Base-by-base conservation (phyloP, 179 eudicot species). In the Gypsophila paniculata region DNA sequence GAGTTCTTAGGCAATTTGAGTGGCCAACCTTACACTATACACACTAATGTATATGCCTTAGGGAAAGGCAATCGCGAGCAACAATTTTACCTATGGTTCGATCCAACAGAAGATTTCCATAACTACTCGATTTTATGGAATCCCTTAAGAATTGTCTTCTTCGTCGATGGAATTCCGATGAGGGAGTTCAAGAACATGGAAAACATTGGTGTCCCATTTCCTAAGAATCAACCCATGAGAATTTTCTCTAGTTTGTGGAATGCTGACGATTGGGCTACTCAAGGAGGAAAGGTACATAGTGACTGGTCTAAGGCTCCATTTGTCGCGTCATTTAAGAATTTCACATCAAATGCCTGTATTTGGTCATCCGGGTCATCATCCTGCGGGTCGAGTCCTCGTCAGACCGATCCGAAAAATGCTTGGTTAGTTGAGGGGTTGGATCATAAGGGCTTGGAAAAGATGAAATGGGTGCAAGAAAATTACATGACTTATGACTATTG, bases 41-140 rank as follows among this genome's bases (percentile, higher is more conserved):
- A 79, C 52, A 79, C 82, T 3, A 79, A 79, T 54, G 68, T 79
- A 1, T 79, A 71, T 12, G 54, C 74, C 61, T 65, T 74, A 72
- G 84, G 84, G 0, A 81, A 81, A 57, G 84, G 84, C 19, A 69
- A 72, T 9, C 78, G 84, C 22, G 84, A 81, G 32, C 76, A 77
- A 71, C 84, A 77, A 8, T 81, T 81, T 44, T 77, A 70, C 67
- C 62, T 77, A 9, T 81, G 84, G 84, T 81, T 81, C n/a, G 81
- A 81, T 49, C 84, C 84, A 0, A 81, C 81, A 0, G 34, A 22
- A 5, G 81, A 81, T 38, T 81, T 81, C 6, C 84, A 81, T 49
- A 75, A 48, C 2, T 81, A 81, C 67, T 74, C 84, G 1, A 75
- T 81, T 25, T 26, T 81, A 8, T 81, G 84, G 84, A 81, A 72